Percentiles rank a stretch among this genome's conserved stretches.
phyloP scores from a whole-genome alignment of 1,284 basidiomycete genomes.

The Leccinum colubrinum region DNA sequence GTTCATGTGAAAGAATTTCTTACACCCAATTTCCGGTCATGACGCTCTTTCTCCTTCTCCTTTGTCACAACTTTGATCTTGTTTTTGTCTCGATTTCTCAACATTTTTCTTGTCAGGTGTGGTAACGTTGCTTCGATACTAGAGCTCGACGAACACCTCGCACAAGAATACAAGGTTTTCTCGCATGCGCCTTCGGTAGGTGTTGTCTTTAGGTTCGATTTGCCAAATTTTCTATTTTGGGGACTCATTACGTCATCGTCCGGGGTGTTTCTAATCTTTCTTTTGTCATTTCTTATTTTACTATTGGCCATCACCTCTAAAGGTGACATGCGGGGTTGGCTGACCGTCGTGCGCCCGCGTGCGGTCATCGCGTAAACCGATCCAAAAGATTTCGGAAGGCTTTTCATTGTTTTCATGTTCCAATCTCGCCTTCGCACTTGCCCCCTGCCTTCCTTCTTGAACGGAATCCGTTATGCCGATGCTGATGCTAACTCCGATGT shows the following conservation, averaged over 20 bases:
- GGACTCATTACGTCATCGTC: slow-evolving; percentile 20
- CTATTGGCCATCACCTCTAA: slow-evolving; percentile 18
- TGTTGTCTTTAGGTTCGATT: slow-evolving; percentile 14
- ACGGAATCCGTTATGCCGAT: not conserved
- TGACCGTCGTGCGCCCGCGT: not conserved
- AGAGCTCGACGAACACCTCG: slow-evolving; percentile 87
- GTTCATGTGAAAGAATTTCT: not conserved
- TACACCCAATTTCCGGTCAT: slow-evolving; percentile 21
- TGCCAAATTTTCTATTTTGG: not conserved
- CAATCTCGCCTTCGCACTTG: not conserved
- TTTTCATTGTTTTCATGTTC: not conserved
- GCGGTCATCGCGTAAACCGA: not conserved
- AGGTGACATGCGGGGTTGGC: slow-evolving; percentile 29
- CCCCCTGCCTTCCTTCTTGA: not conserved
- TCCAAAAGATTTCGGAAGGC: not conserved
- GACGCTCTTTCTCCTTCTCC: slow-evolving; percentile 3
- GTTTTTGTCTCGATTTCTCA: slow-evolving; percentile 2
- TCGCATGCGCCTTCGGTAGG: slow-evolving; percentile 72
- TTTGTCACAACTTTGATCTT: not conserved
- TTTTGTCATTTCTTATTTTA: not conserved
- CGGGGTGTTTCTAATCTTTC: slow-evolving; percentile 11
- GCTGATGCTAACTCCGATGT: not conserved
- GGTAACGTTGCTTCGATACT: slow-evolving; percentile 94
- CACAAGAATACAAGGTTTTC: slow-evolving; percentile 92
- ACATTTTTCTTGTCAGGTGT: slow-evolving; percentile 52